Evolutionary conservation across 768 basidiomycete genomes (phyloP), one percentile per base, ranked within the genome.

Genomic region (Chalciporus piperatus): DNA sequence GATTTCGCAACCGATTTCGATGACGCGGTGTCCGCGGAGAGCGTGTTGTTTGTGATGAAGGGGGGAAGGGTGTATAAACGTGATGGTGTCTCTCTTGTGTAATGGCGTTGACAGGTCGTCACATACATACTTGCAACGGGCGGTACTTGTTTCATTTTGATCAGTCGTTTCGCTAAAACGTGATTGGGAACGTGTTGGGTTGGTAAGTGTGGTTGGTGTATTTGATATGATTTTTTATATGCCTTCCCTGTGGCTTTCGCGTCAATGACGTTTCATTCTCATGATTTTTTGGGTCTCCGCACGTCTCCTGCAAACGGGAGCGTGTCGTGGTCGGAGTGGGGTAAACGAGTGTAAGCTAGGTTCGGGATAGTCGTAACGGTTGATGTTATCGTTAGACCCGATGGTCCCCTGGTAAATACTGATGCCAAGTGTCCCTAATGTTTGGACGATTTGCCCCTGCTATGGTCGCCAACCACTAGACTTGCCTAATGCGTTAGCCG

Each of bases 11-110:
- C 51, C 27, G 71, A 79, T 55, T 77, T 78, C 47, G 66, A 64
- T 42, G 64, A 70, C 22, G 78, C 80, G 35, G 72, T 76, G 28
- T 74, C 78, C 48, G 66, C 80, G 46, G 68, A 70, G 27, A 70
- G 69, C 25, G 75, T 85, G 16, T 60, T 59, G 27, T 81, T 83
- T 59, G 81, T 84, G 38, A 82, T 83, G 81, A 84, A 84, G 57
- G 76, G 69, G 1, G 84, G 81, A 12, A 68, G 59, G 48, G 68
- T 80, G 14, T 76, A 72, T 52, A 77, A 80, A 59, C 59, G 57
- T 41, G 68, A 71, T 33, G 76, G 77, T 19, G 28, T 35, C 23
- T 45, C 46, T 17, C 45, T 61, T 16, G 53, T 56, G 40, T 45
- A 51, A 54, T 25, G 32, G n/a, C 23, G 37, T 32, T 17, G 25